These are phyloP conservation scores for Neonectria punicea DNA, from an alignment of 2,329 filamentous ascomycete species.

Conservation along the genomic window DNA sequence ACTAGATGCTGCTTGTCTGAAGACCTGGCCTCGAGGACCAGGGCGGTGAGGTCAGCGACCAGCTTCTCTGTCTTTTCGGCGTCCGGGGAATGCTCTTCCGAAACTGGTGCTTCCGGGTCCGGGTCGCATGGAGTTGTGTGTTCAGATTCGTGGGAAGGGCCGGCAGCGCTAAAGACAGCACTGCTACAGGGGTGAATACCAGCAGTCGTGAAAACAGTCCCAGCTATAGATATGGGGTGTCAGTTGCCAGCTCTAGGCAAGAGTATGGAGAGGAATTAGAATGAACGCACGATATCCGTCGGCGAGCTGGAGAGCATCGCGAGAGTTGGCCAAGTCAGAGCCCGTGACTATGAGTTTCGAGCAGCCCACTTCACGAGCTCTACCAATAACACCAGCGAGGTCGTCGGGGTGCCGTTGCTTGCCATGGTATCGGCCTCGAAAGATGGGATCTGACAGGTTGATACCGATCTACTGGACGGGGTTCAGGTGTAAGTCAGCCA, in stretches of 20 bases:
- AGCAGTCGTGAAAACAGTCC: conserved; percentile 86
- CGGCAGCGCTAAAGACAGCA: conserved; percentile 74
- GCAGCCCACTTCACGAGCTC: conserved; percentile 83
- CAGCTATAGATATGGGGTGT: conserved; percentile 61
- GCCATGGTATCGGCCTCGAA: conserved; percentile 84
- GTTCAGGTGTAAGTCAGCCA: conserved; percentile 31
- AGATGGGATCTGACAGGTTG: conserved; percentile 94
- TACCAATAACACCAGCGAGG: conserved; percentile 78
- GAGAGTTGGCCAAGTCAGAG: conserved; percentile 82
- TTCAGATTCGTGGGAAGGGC: conserved; percentile 56
- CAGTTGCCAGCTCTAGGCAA: conserved; percentile 8
- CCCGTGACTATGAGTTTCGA: conserved; percentile 93
- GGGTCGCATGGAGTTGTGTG: conserved; percentile 66
- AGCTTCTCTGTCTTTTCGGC: conserved; percentile 56
- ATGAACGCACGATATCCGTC: conserved; percentile 74
- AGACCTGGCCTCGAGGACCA: conserved; percentile 70
- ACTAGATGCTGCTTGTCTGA: conserved; percentile 62
- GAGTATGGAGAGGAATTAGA: conserved; percentile 10
- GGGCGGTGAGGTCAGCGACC: conserved; percentile 68
- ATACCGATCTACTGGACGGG: conserved; percentile 77
- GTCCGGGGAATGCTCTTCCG: conserved; percentile 61
- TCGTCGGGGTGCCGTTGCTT: conserved; percentile 80
- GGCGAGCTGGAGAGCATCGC: conserved; percentile 78
- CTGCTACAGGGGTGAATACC: conserved; percentile 94
- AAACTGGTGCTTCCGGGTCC: conserved; percentile 58